Evolutionary conservation across 1,284 basidiomycete species (phyloP).

Genomic region (Ceratobasidium sp.): DNA sequence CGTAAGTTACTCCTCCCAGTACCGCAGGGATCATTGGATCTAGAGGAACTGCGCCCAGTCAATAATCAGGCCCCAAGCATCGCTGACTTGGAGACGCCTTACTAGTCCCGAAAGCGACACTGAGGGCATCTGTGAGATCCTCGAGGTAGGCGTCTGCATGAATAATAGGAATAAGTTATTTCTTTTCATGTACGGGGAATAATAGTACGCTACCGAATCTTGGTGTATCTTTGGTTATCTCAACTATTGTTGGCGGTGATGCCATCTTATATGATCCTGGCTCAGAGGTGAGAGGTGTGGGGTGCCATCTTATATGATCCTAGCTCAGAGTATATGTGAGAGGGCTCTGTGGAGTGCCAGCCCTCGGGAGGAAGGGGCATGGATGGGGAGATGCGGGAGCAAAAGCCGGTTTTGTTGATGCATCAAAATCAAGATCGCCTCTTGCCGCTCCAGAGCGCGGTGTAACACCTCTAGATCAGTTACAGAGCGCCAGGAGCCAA

Average conservation of each 20-base stretch:
- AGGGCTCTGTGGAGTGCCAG: no score
- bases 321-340: no score
- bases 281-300: no score
- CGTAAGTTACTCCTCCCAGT: neutral
- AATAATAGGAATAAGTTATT: neutral
- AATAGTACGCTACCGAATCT: neutral
- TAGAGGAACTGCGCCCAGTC: neutral
- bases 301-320: neutral
- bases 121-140: neutral
- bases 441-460: no score
- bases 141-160: neutral
- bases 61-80: neutral
- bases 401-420: no score
- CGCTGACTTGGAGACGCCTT: neutral
- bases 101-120: conserved; percentile 16
- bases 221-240: conserved; percentile 17
- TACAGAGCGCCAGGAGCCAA: no score
- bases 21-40: conserved; percentile 17
- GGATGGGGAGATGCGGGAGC: no score
- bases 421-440: no score
- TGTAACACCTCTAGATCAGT: no score
- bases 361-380: no score
- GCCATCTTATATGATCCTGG: conserved; percentile 9
- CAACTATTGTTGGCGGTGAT: neutral
- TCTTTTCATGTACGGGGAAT: neutral